Evolutionary conservation across 2,329 filamentous ascomycete species (phyloP), one percentile per base, ranked within the genome.

Genomic region (Lojkania enalia): DNA sequence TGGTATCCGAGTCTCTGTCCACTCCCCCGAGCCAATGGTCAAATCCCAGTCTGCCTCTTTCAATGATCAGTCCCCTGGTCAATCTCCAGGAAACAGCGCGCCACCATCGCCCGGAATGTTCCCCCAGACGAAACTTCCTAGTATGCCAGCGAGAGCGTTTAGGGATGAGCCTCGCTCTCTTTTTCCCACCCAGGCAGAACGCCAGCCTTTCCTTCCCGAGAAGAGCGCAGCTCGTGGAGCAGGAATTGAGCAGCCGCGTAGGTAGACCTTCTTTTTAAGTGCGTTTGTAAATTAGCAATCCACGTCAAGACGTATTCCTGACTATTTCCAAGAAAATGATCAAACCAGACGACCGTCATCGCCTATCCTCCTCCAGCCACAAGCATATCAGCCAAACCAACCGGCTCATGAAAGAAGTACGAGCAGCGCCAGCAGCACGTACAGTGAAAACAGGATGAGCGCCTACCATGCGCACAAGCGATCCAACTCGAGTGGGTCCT

Each of bases 341-440:
- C 54, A 59, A 59, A 42, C 48, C 43, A 44, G 47, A 37, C 53
- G 39, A 35, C 46, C 55, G 7, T 35, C 49, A n/a, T 52, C 55
- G 5, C 47, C 46, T 19, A 44, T 55, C 29, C 53, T 38, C 15
- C 51, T 60, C 21, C 52, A 51, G 20, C 47, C 50, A 12, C 48
- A 39, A 37, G 47, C 56, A 4, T 57, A 61, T 39, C 55, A 59
- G 25, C 52, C 61, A 4, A 45, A 48, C 0, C 64, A 68, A 35
- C n/a, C n/a, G n/a, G n/a, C n/a, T n/a, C 51, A 61, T 21, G 21
- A 36, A 33, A 57, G 62, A 35, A 58, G 64, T 30, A 48, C 35
- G 36, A 69, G 66, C 54, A 52, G 58, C 32, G 60, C 61, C 18
- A 69, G 63, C 52, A 69, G 64, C 52, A 46, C 60, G 23, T 68